A percentile compares a stretch with the other conserved stretches of the same genome.
These are phyloP conservation scores for Guadua angustifolia DNA, from an alignment of 176 grass and related monocot genomes.

Conservation along the genomic window DNA sequence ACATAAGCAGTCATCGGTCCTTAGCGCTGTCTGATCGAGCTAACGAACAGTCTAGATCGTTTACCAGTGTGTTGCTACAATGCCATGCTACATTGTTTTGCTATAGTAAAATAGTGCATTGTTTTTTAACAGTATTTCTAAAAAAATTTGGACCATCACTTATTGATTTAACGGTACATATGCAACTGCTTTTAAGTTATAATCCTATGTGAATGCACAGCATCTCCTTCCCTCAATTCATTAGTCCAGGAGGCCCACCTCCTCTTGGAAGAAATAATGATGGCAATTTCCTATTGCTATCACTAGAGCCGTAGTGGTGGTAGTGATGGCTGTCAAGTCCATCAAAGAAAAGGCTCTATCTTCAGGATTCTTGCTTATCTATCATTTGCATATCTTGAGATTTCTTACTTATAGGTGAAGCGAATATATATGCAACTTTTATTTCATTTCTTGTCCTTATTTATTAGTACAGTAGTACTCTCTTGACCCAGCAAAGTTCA, in stretches of 20 bases:
- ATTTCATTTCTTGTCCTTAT: neutral
- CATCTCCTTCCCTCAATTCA: neutral
- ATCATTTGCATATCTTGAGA: conserved; percentile 24
- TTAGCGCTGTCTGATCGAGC: too few relatives aligned
- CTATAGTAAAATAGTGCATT: too few relatives aligned
- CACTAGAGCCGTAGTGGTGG: conserved; percentile 45
- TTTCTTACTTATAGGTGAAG: conserved; percentile 50
- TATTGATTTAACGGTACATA: too few relatives aligned
- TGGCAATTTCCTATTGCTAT: conserved; percentile 40
- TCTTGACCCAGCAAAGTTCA: too few relatives aligned
- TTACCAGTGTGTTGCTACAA: too few relatives aligned
- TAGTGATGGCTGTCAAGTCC: conserved; percentile 54
- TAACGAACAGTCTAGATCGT: too few relatives aligned
- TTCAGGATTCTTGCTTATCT: conserved; percentile 52
- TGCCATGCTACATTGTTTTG: too few relatives aligned
- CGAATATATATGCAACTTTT: conserved; percentile 10
- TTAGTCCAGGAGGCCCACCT: conserved; percentile 13
- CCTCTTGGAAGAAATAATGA: conserved; percentile 41
- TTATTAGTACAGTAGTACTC: neutral
- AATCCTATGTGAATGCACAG: too few relatives aligned
- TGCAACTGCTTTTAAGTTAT: too few relatives aligned
- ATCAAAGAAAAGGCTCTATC: conserved; percentile 37
- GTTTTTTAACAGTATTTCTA: too few relatives aligned
- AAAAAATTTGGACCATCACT: too few relatives aligned
- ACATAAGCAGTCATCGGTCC: too few relatives aligned